Conservation (phyloP, 2,329 filamentous ascomycete species). For the Apiospora malaysiana region DNA sequence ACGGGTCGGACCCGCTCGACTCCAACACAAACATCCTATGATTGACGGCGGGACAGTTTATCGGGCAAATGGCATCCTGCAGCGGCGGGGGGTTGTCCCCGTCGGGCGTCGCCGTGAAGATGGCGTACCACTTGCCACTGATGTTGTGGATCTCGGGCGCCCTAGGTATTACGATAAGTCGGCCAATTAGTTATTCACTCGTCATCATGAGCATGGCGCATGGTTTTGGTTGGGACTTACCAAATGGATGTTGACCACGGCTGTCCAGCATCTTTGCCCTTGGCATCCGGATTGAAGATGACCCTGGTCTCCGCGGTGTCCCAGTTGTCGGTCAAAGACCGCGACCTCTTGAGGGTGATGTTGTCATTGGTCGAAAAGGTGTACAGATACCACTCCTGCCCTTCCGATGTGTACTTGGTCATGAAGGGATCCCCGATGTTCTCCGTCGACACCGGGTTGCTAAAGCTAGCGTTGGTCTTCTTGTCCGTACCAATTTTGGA, state of each 20-base stretch:
- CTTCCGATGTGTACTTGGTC: conserved; percentile 39
- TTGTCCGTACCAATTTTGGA: conserved; percentile 42
- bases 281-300: conserved; percentile 42
- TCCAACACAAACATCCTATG: conserved; percentile 45
- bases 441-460: conserved; percentile 46
- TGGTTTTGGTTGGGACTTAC: conserved; percentile 21
- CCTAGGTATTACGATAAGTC: neutral
- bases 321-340: conserved; percentile 47
- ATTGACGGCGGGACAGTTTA: conserved; percentile 44
- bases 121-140: conserved; percentile 40
- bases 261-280: conserved; percentile 32
- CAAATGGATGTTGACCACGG: conserved; percentile 45
- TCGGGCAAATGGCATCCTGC: conserved; percentile 41
- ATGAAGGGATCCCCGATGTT: conserved; percentile 49
- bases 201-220: neutral
- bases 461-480: conserved; percentile 44
- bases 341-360: conserved; percentile 45
- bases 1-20: conserved; percentile 39
- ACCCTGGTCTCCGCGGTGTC: conserved; percentile 44
- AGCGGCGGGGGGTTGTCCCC: conserved; percentile 41
- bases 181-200: no score
- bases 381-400: conserved; percentile 47
- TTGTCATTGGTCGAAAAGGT: conserved; percentile 47
- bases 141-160: conserved; percentile 45
- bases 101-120: conserved; percentile 44